A percentile compares a stretch with the other conserved stretches of the same genome.
Evolutionary conservation across 441 rosid genomes (phyloP).

Genomic region (Aleurites moluccanus): DNA sequence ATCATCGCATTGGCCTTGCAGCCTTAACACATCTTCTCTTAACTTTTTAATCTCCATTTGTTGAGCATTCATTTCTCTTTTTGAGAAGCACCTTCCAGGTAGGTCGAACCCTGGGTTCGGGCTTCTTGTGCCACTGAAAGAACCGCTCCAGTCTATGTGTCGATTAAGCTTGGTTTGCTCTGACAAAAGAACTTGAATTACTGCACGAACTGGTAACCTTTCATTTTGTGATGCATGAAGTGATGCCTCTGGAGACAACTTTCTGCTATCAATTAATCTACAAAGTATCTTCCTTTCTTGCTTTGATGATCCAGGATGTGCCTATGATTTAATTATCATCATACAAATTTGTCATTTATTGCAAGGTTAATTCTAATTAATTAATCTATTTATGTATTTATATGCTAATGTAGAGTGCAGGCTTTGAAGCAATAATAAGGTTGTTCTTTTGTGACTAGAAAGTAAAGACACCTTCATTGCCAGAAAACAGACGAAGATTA

Average conservation of each 20-base stretch:
- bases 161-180: conserved; percentile 62
- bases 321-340: conserved; percentile 31
- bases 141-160: conserved; percentile 61
- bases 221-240: conserved; percentile 76
- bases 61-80: conserved; percentile 58
- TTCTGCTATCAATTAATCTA: conserved; percentile 61
- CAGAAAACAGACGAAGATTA: no score
- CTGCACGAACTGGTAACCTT: conserved; percentile 75
- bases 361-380: no score
- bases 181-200: conserved; percentile 65
- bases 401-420: no score
- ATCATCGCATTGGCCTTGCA: conserved; percentile 49
- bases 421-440: no score
- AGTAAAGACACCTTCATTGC: no score
- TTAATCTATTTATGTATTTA: no score
- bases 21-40: conserved; percentile 61
- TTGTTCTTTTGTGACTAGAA: no score
- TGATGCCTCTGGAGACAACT: conserved; percentile 73
- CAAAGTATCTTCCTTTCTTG: conserved; percentile 68
- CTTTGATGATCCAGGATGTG: conserved; percentile 67
- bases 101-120: conserved; percentile 41
- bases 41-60: conserved; percentile 59
- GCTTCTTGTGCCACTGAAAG: conserved; percentile 52
- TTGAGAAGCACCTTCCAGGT: conserved; percentile 52
- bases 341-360: neutral